These are phyloP conservation scores for Colletotrichum cuscutae DNA, from an alignment of 2,329 filamentous ascomycete genomes.

Conservation along the genomic window DNA sequence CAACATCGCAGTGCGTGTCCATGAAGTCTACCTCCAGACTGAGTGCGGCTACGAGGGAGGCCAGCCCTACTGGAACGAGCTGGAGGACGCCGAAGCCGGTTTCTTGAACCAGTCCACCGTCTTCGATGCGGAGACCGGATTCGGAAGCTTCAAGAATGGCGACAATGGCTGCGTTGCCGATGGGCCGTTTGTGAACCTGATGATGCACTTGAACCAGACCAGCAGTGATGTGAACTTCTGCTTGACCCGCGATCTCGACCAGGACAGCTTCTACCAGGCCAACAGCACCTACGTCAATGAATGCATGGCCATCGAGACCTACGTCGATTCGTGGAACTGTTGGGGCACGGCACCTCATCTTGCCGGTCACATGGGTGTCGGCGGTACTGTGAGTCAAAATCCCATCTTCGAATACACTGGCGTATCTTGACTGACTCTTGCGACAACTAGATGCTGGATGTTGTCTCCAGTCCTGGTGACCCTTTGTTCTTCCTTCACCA, in stretches of 20 bases:
- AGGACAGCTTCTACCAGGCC: not conserved
- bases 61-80: not conserved
- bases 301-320: too few species aligned
- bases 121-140: constrained; percentile 44
- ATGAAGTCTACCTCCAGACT: too few species aligned
- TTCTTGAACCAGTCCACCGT: constrained; percentile 38
- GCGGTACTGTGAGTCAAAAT: not conserved
- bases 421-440: not conserved
- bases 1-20: too few species aligned
- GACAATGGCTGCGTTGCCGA: constrained; percentile 37
- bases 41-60: not conserved
- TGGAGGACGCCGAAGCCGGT: not conserved
- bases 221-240: not conserved
- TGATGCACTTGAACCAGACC: not conserved
- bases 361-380: too few species aligned
- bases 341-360: too few species aligned
- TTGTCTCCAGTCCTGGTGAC: not conserved
- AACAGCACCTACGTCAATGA: too few species aligned
- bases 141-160: constrained; percentile 39
- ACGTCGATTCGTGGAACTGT: too few species aligned
- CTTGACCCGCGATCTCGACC: not conserved
- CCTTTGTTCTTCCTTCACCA: constrained; percentile 15
- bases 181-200: constrained; percentile 37
- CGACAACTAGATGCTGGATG: not conserved
- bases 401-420: not conserved